Percentiles rank a stretch among this genome's conserved stretches.
These are phyloP conservation scores for Tilletia caries DNA, from an alignment of 1,284 basidiomycete species.

Conservation along the genomic window DNA sequence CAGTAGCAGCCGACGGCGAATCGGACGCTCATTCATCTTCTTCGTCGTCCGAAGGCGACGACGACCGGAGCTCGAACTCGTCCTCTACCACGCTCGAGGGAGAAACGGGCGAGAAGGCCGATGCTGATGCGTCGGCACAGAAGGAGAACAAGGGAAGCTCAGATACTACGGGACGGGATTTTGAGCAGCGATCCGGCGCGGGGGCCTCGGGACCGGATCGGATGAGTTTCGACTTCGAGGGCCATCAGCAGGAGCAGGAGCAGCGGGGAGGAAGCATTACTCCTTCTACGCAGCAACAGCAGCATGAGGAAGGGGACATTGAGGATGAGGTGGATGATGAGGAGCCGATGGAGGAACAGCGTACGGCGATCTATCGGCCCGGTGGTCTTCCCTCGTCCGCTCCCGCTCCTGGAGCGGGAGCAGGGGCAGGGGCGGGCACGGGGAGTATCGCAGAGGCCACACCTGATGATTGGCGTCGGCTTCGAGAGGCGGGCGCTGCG, in stretches of 20 bases:
- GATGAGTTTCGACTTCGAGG: slow-evolving; percentile 6
- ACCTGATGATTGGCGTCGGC: slow-evolving; percentile 39
- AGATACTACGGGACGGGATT: not conserved
- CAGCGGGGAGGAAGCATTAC: not conserved
- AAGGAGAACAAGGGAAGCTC: not conserved
- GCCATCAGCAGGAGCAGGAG: not conserved
- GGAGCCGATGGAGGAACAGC: slow-evolving; percentile 34
- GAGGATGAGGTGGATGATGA: slow-evolving; percentile 23
- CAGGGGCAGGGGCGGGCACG: not conserved
- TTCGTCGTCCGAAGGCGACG: not conserved
- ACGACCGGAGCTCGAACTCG: not conserved
- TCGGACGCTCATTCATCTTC: not conserved
- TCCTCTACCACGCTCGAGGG: slow-evolving; percentile 3
- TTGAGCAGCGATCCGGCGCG: slow-evolving; percentile 14
- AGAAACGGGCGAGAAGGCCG: not conserved
- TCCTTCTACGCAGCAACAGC: no score
- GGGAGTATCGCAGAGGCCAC: slow-evolving; percentile 15
- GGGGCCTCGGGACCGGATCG: slow-evolving; percentile 13
- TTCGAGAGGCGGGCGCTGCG: slow-evolving; percentile 36
- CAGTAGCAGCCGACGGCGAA: not conserved
- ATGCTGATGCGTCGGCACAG: not conserved
- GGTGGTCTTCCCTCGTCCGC: not conserved
- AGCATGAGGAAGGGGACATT: slow-evolving; percentile 7
- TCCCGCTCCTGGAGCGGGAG: not conserved
- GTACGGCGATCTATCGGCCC: slow-evolving; percentile 42